These are phyloP conservation scores for Pichia insulana DNA, from an alignment of 805 yeast genomes.

Conservation along the genomic window DNA sequence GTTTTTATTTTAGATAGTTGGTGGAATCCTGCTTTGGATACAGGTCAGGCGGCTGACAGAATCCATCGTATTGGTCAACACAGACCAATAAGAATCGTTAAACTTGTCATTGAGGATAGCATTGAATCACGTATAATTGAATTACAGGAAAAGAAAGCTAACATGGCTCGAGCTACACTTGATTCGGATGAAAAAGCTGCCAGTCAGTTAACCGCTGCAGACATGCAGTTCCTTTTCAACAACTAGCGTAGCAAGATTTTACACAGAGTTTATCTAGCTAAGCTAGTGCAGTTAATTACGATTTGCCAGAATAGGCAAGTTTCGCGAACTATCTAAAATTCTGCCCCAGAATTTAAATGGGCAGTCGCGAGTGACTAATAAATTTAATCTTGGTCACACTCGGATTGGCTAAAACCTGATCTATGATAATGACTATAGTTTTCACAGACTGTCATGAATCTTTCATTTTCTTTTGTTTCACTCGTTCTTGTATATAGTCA, in stretches of 20 bases:
- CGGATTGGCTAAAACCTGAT: too few relatives aligned
- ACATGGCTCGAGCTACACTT: constrained; percentile 95
- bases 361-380: too few relatives aligned
- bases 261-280: not conserved
- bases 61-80: constrained; percentile 96
- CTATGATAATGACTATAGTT: too few relatives aligned
- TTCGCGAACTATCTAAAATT: too few relatives aligned
- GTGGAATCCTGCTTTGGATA: constrained; percentile 99
- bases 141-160: constrained; percentile 93
- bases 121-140: constrained; percentile 95
- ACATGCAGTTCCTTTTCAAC: constrained; percentile 87
- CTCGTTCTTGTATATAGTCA: constrained; percentile 1
- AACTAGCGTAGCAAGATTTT: too few relatives aligned
- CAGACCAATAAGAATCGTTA: constrained; percentile 86
- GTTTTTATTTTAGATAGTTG: constrained; percentile 95
- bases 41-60: constrained; percentile 93
- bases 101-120: constrained; percentile 92
- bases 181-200: constrained; percentile 90
- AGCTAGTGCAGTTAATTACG: too few relatives aligned
- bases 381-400: too few relatives aligned
- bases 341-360: too few relatives aligned
- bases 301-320: not conserved
- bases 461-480: constrained; percentile 1
- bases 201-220: constrained; percentile 82
- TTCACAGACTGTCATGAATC: too few relatives aligned